Evolutionary conservation across 257 asterid genomes (phyloP).

Genomic region (Anisodus acutangulus): DNA sequence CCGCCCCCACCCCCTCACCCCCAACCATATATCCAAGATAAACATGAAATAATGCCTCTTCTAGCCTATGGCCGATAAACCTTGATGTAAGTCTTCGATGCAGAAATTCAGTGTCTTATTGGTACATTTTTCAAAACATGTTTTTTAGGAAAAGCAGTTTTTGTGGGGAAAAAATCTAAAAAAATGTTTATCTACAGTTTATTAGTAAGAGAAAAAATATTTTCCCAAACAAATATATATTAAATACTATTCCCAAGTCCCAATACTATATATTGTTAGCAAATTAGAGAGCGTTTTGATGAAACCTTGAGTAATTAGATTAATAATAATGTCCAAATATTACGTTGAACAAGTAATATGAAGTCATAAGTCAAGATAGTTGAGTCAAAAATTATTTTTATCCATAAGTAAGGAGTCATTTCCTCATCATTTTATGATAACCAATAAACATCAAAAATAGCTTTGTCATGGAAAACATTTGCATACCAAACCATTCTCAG

Average conservation of each 20-base stretch:
- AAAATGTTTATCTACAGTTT: background rate
- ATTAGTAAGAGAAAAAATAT: background rate
- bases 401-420: background rate
- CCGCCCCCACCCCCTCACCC: too few relatives aligned
- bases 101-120: background rate
- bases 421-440: background rate
- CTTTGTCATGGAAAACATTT: background rate
- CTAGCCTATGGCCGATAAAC: too few relatives aligned
- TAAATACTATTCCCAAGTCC: background rate
- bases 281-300: background rate
- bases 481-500: too few relatives aligned
- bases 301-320: background rate
- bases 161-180: background rate
- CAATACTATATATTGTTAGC: background rate
- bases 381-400: background rate
- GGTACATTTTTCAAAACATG: background rate
- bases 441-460: background rate
- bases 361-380: background rate
- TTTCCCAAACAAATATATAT: background rate
- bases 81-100: background rate
- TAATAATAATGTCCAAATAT: background rate
- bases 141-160: background rate
- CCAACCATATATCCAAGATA: too few relatives aligned
- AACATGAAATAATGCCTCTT: too few relatives aligned
- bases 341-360: background rate